Evolutionary conservation across 805 yeast genomes (phyloP), one percentile per base, ranked within the genome.

Genomic region (Candida arabinofermentans): DNA sequence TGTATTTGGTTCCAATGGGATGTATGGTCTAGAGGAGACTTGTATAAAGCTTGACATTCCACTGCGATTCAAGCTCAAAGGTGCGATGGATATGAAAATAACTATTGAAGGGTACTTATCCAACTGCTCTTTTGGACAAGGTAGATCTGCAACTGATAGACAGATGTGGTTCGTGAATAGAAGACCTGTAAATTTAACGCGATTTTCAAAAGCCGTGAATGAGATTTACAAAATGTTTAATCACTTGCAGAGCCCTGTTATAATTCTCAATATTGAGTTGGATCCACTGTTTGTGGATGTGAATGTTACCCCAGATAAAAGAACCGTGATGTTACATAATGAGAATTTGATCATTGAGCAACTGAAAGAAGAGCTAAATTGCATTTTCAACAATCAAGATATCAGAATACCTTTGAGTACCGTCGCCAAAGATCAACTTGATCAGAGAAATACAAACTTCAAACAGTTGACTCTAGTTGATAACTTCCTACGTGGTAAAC

Each of bases 271-370:
- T 59, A 50, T 93, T 17, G 53, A 55, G 12, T 57, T 87, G 5
- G 71, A 74, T 31, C 69, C 84, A 0, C 52, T 56, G 21, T 65
- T 69, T 29, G 46, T 83, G n/a, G 99, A 93, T 62, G 71, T 93
- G 16, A 93, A 93, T 61, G 85, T 93, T 1, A 82, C 96, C 0
- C 98, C 99, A 0, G 97, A 93, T 59, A 93, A 93, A 58, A 69
- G 91, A 39, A 75, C 79, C 2, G 70, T 90, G 2, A 57, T 86
- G 53, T 57, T 89, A 2, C 88, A 82, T 44, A 70, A 79, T 46
- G 97, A 90, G 59, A 58, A 62, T 3, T 58, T 65, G n/a, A 57
- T 90, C 1, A 50, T 84, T 4, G 84, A 81, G 26, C 62, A 64
- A 1, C 48, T 91, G 5, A 68, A 77, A 40, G 74, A 69, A n/a